phyloP scores from a whole-genome alignment of 805 yeast species.

The Candida michaelii region DNA sequence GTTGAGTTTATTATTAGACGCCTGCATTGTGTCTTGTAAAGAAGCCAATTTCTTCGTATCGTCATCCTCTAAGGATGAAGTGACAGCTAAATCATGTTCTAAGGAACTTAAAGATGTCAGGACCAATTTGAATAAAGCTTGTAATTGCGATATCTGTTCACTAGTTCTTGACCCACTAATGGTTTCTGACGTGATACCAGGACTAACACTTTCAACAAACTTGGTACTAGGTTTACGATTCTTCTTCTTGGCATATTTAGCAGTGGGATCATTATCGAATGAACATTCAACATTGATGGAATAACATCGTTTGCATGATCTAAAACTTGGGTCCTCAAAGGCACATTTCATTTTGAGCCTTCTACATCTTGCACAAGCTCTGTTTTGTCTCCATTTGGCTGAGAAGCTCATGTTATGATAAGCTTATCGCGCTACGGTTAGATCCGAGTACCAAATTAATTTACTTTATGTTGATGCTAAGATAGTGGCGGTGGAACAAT shows the following conservation, averaged over 20 bases:
- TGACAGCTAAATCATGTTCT: conserved; percentile 14
- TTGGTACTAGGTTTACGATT: conserved; percentile 22
- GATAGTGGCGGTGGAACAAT: no score
- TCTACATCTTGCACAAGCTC: conserved; percentile 59
- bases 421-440: neutral
- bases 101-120: conserved; percentile 16
- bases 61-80: conserved; percentile 7
- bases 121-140: conserved; percentile 14
- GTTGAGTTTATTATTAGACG: conserved; percentile 5
- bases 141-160: conserved; percentile 18
- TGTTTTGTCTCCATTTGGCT: conserved; percentile 43
- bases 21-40: conserved; percentile 6
- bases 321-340: conserved; percentile 45
- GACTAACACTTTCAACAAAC: conserved; percentile 15
- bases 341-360: conserved; percentile 53
- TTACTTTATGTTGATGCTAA: no score
- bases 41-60: conserved; percentile 12
- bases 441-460: no score
- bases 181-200: conserved; percentile 16
- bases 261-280: conserved; percentile 52
- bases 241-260: conserved; percentile 35
- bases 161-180: conserved; percentile 14
- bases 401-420: conserved; percentile 26
- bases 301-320: conserved; percentile 47
- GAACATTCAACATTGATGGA: conserved; percentile 47